Evolutionary conservation across 2,329 filamentous ascomycete species (phyloP).

Genomic region (Chaetoscypha palmicola): DNA sequence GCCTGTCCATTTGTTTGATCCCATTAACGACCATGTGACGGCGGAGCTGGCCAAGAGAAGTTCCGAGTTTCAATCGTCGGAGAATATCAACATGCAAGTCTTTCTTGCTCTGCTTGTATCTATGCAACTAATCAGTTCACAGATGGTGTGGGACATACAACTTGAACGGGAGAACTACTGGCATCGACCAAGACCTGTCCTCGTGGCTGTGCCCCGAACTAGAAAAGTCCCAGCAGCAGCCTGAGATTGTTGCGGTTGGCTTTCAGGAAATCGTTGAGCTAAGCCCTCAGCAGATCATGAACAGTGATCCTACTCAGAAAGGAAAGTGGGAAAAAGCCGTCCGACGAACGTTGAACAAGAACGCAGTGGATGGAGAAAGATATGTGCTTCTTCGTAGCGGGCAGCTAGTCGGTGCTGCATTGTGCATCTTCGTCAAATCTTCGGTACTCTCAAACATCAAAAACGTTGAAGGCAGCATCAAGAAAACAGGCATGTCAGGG

Average conservation of each 20-base stretch:
- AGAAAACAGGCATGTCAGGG: slow-evolving; percentile 89
- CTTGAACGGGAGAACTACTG: slow-evolving; percentile 78
- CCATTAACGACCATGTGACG: slow-evolving; percentile 85
- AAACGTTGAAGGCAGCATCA: slow-evolving; percentile 92
- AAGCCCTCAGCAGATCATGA: slow-evolving; percentile 98
- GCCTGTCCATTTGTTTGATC: slow-evolving; percentile 83
- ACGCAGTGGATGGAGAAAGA: slow-evolving; percentile 60
- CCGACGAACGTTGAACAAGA: slow-evolving; percentile 65
- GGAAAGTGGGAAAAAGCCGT: slow-evolving; percentile 83
- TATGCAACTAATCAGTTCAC: slow-evolving; percentile 1
- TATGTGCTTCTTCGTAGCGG: slow-evolving; percentile 89
- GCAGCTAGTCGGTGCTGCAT: slow-evolving; percentile 86
- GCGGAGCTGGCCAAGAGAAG: slow-evolving; percentile 62
- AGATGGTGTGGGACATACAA: slow-evolving; percentile 80
- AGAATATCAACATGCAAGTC: slow-evolving; percentile 59
- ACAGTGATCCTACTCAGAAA: slow-evolving; percentile 82
- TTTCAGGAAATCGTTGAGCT: slow-evolving; percentile 99
- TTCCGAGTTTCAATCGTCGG: slow-evolving; percentile 67
- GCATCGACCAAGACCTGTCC: slow-evolving; percentile 71
- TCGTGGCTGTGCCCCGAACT: slow-evolving; percentile 75
- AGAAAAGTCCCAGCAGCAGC: slow-evolving; percentile 51
- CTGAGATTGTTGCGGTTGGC: slow-evolving; percentile 81
- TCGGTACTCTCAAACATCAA: slow-evolving; percentile 76
- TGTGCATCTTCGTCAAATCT: slow-evolving; percentile 84
- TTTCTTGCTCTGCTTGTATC: neutral